These are phyloP conservation scores for Skeletonema grethae DNA, from an alignment of 108 stramenopile genomes.

Conservation along the genomic window DNA sequence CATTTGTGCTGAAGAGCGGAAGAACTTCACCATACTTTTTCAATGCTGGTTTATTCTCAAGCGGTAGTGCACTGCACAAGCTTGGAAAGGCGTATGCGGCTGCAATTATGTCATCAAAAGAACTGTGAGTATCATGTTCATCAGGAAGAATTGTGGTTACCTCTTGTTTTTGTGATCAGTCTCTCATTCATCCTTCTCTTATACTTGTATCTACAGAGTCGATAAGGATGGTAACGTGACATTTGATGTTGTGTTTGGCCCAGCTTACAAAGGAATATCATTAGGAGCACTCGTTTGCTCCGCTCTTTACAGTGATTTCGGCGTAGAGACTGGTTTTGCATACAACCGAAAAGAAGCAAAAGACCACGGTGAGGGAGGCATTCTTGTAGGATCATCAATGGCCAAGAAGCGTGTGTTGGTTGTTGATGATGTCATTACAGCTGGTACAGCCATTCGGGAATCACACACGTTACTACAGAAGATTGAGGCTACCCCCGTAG, in stretches of 20 bases:
- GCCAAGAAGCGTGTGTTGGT: constrained; percentile 91
- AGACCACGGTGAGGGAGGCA: constrained; percentile 98
- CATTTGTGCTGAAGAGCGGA: constrained; percentile 97
- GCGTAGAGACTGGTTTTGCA: constrained; percentile 86
- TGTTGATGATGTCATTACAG: constrained; percentile 99
- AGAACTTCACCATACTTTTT: constrained; percentile 99
- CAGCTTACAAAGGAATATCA: constrained; percentile 99
- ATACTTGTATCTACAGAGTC: constrained; percentile 35
- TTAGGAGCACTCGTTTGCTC: constrained; percentile 93
- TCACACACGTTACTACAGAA: constrained; percentile 77
- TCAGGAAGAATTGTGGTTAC: neutral
- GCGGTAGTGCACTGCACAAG: constrained; percentile 78
- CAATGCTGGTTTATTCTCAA: constrained; percentile 95
- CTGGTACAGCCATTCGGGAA: constrained; percentile 97
- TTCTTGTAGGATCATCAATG: constrained; percentile 92
- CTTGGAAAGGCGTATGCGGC: constrained; percentile 92
- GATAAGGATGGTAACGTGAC: constrained; percentile 61
- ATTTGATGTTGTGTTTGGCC: constrained; percentile 98
- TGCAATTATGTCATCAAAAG: constrained; percentile 83
- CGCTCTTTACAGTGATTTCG: constrained; percentile 84
- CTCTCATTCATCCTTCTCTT: neutral
- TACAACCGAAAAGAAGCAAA: constrained; percentile 99
- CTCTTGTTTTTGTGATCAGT: neutral
- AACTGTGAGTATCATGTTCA: constrained; percentile 69
- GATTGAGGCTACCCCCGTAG: constrained; percentile 86